These are phyloP conservation scores for Heteromeles arbutifolia DNA, from an alignment of 306 rosid species.

Conservation along the genomic window DNA sequence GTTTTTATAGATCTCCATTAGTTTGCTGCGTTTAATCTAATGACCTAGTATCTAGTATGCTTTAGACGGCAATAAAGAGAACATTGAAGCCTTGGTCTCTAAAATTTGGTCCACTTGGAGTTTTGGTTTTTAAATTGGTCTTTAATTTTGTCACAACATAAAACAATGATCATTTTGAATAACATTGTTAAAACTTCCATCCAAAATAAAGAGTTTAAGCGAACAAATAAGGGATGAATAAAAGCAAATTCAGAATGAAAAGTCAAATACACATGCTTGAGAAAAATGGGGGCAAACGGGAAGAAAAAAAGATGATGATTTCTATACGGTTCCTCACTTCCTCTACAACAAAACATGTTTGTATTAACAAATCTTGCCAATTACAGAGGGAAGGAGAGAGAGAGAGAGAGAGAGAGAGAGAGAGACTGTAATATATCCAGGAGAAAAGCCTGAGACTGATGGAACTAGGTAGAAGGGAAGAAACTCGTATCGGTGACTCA, in stretches of 20 bases:
- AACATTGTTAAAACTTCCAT: not conserved
- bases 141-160: no score
- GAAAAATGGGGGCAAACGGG: not conserved
- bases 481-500: not conserved
- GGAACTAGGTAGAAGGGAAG: constrained; percentile 6
- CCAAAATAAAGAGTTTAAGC: no score
- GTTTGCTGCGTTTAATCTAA: not conserved
- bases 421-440: constrained; percentile 7
- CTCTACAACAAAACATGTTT: constrained; percentile 12
- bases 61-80: no score
- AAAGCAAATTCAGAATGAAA: not conserved
- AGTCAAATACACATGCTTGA: not conserved
- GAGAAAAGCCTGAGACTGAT: constrained; percentile 9
- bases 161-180: no score
- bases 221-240: not conserved
- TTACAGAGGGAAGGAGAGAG: not conserved
- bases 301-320: not conserved
- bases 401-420: not conserved
- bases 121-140: no score
- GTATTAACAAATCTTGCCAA: constrained; percentile 7
- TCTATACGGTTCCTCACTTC: constrained; percentile 13
- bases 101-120: not conserved
- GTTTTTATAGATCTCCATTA: not conserved
- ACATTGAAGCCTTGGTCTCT: no score
- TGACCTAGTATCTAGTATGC: not conserved